phyloP scores from a whole-genome alignment of 2,329 filamentous ascomycete genomes.

The Cladosporium sp. region DNA sequence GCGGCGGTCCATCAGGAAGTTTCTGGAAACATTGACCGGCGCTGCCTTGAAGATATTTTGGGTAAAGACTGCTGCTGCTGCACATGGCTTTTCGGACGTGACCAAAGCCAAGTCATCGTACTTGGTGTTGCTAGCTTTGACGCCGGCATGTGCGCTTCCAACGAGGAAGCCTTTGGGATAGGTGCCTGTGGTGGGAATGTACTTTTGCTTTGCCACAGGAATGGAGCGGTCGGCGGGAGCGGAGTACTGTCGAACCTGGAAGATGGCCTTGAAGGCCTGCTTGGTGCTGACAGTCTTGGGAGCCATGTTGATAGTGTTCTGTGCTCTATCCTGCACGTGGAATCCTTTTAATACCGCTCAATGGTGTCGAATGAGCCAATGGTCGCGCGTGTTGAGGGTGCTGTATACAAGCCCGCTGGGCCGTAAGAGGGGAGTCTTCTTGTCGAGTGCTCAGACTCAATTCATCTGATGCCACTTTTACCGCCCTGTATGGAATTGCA shows the following conservation, averaged over 20 bases:
- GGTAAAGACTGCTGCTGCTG: constrained; percentile 90
- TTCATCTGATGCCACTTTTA: background rate
- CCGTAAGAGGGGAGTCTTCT: background rate
- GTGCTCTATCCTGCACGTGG: background rate
- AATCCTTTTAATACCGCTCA: no score
- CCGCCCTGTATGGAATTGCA: background rate
- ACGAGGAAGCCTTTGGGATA: constrained; percentile 90
- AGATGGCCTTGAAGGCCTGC: constrained; percentile 31
- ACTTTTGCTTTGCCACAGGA: constrained; percentile 83
- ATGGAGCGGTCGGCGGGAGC: constrained; percentile 62
- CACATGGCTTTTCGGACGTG: constrained; percentile 80
- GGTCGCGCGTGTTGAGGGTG: background rate
- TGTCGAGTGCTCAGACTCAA: background rate
- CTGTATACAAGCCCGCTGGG: background rate
- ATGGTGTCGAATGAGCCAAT: background rate
- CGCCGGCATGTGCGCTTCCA: constrained; percentile 85
- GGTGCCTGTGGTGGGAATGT: constrained; percentile 78
- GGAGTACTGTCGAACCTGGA: constrained; percentile 58
- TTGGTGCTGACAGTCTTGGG: constrained; percentile 24
- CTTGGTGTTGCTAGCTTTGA: constrained; percentile 88
- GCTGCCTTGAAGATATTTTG: constrained; percentile 98
- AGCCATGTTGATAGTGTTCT: constrained; percentile 24
- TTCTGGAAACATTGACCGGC: constrained; percentile 81
- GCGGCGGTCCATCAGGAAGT: constrained; percentile 61
- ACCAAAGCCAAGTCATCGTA: constrained; percentile 90